Conservation (phyloP, 1,284 basidiomycete species). For the Xanthoconium separans region DNA sequence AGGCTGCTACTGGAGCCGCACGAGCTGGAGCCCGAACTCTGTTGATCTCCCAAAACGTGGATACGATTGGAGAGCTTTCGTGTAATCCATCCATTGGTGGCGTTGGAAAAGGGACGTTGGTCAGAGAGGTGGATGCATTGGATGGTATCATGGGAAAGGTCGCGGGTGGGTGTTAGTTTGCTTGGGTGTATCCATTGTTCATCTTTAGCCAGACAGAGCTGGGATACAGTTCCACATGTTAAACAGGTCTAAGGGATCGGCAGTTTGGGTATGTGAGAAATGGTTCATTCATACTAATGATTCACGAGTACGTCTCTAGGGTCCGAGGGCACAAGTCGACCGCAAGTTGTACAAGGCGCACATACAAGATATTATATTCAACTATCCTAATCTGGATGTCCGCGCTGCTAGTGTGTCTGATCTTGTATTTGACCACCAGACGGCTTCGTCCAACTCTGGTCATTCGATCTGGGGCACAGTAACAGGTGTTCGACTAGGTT, state of each 20-base stretch:
- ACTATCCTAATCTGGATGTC: conserved; percentile 69
- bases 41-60: conserved; percentile 76
- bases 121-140: conserved; percentile 85
- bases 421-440: conserved; percentile 60
- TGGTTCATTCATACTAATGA: neutral
- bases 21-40: conserved; percentile 79
- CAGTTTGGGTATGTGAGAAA: conserved; percentile 69
- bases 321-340: conserved; percentile 88
- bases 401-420: conserved; percentile 79
- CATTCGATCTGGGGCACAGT: conserved; percentile 48
- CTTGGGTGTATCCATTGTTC: neutral
- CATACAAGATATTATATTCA: conserved; percentile 71
- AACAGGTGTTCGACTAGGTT: conserved; percentile 69
- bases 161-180: conserved; percentile 49
- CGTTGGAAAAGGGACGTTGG: conserved; percentile 87
- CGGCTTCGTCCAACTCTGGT: conserved; percentile 27
- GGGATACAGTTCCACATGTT: conserved; percentile 87
- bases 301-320: conserved; percentile 42
- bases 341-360: conserved; percentile 77
- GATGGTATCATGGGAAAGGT: conserved; percentile 79
- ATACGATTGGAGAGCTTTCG: conserved; percentile 84
- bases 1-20: conserved; percentile 85
- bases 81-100: conserved; percentile 90
- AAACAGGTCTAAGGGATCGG: conserved; percentile 83
- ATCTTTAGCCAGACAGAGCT: conserved; percentile 62